Conservation (phyloP, 2,329 filamentous ascomycete species). For the Fonsecaea erecta region DNA sequence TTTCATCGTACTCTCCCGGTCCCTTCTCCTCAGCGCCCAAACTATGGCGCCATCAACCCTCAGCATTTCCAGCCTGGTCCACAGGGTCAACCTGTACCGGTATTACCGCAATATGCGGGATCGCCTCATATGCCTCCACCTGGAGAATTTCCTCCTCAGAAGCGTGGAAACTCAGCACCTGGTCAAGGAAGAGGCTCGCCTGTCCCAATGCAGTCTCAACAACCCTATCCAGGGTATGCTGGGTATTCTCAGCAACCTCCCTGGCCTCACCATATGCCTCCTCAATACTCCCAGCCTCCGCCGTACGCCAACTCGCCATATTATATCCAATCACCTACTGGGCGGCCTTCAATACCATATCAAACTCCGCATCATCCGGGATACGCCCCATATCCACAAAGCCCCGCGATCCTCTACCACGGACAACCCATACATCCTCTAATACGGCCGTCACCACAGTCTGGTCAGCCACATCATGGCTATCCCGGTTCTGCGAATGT, state of each 20-base stretch:
- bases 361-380: constrained; percentile 34
- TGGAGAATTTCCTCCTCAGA: constrained; percentile 29
- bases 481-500: constrained; percentile 32
- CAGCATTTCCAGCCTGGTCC: constrained; percentile 32
- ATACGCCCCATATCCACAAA: constrained; percentile 36
- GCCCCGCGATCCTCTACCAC: constrained; percentile 33
- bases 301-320: constrained; percentile 30
- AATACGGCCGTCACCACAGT: constrained; percentile 29
- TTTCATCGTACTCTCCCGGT: constrained; percentile 33
- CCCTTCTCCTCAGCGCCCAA: constrained; percentile 34
- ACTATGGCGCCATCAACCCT: constrained; percentile 33
- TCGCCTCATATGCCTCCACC: constrained; percentile 36
- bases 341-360: constrained; percentile 24
- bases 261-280: constrained; percentile 33
- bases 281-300: constrained; percentile 29
- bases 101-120: constrained; percentile 28
- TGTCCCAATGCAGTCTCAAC: constrained; percentile 32
- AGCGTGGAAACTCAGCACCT: constrained; percentile 23
- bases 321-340: constrained; percentile 25
- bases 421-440: constrained; percentile 29
- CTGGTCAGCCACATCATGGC: constrained; percentile 29
- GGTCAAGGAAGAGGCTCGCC: constrained; percentile 36
- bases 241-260: constrained; percentile 34
- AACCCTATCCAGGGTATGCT: constrained; percentile 33
- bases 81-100: constrained; percentile 32